Percentiles rank a stretch among this genome's conserved stretches.
Evolutionary conservation across 2,329 filamentous ascomycete species (phyloP).

Genomic region (Fragosphaeria purpurea): DNA sequence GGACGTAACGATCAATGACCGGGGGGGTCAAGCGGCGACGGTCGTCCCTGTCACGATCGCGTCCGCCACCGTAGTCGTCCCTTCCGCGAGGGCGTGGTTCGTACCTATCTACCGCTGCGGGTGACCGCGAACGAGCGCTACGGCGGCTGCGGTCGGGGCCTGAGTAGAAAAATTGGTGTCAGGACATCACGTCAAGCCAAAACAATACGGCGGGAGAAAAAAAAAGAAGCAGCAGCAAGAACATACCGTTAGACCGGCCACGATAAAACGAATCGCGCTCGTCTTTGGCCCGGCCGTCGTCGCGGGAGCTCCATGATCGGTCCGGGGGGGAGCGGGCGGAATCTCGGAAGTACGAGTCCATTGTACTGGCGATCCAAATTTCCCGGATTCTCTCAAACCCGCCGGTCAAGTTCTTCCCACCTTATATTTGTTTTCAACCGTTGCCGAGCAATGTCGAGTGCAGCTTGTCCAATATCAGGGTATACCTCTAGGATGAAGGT

Average conservation of each 20-base stretch:
- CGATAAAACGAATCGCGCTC: slow-evolving; percentile 54
- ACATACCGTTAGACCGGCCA: slow-evolving; percentile 60
- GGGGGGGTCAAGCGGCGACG: slow-evolving; percentile 51
- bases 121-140: slow-evolving; percentile 59
- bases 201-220: background rate
- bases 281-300: slow-evolving; percentile 40
- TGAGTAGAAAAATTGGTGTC: slow-evolving; percentile 19
- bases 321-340: slow-evolving; percentile 43
- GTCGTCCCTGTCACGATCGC: slow-evolving; percentile 42
- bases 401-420: background rate
- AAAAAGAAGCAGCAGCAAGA: background rate
- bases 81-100: slow-evolving; percentile 57
- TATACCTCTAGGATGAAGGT: too few relatives aligned
- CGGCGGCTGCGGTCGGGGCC: slow-evolving; percentile 49
- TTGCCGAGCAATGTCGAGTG: too few relatives aligned
- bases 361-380: slow-evolving; percentile 15
- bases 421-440: too few relatives aligned
- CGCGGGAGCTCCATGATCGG: slow-evolving; percentile 40
- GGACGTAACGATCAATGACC: slow-evolving; percentile 75
- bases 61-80: slow-evolving; percentile 51
- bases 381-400: too few relatives aligned
- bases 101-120: slow-evolving; percentile 62
- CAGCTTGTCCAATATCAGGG: too few relatives aligned
- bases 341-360: slow-evolving; percentile 51
- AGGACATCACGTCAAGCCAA: background rate